Percentiles rank a stretch among this genome's conserved stretches.
Evolutionary conservation across 768 basidiomycete genomes (phyloP).

Genomic region (Pisolithus albus): DNA sequence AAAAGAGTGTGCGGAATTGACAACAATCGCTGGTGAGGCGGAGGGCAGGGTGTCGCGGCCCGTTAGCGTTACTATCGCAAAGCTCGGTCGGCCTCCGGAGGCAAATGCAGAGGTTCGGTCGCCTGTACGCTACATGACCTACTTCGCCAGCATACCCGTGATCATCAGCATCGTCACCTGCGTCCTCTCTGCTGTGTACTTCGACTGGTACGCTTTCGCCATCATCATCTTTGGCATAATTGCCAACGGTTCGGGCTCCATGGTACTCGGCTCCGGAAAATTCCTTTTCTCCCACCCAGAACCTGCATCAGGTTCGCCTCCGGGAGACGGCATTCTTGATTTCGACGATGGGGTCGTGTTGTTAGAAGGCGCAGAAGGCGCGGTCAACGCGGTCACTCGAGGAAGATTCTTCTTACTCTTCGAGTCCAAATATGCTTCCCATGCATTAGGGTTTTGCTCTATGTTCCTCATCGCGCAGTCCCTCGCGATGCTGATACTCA

Average conservation of each 20-base stretch:
- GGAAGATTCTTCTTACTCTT: constrained; percentile 21
- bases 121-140: constrained; percentile 2
- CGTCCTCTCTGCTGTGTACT: constrained; percentile 14
- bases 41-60: constrained; percentile 10
- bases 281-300: constrained; percentile 11
- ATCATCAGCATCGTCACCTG: constrained; percentile 17
- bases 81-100: constrained; percentile 3
- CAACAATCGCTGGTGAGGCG: not conserved
- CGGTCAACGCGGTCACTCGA: constrained; percentile 24
- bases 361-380: constrained; percentile 22
- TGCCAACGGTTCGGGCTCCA: constrained; percentile 20
- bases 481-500: constrained; percentile 25
- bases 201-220: constrained; percentile 26
- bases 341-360: constrained; percentile 18
- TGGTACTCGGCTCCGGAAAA: constrained; percentile 20
- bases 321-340: constrained; percentile 22
- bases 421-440: not conserved
- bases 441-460: constrained; percentile 17
- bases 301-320: constrained; percentile 15
- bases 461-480: constrained; percentile 24
- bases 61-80: constrained; percentile 14
- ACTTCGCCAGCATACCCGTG: constrained; percentile 17
- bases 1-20: constrained; percentile 13
- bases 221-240: constrained; percentile 28
- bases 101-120: not conserved